Base-by-base conservation (phyloP, 2,329 filamentous ascomycete genomes). In the Dactylellina drechsleri region DNA sequence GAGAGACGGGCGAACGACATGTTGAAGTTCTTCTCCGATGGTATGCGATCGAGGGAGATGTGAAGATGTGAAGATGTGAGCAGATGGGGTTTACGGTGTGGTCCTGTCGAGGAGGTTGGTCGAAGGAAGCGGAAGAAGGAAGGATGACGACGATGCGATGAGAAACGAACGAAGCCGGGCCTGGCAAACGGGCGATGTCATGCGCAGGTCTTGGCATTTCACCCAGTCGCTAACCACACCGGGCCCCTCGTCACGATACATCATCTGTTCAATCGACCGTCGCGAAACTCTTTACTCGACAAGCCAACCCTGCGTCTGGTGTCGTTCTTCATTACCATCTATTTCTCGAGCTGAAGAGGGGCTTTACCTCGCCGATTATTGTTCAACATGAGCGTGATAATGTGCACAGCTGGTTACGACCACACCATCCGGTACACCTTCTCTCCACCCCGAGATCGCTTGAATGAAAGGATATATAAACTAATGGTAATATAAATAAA, bases 1-100 rank as follows among this genome's bases (percentile, higher is more conserved):
- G 91, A 91, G 77, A 95, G 87, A 79, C 92, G 91, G 82, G 97
- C 91, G 84, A 95, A 98, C 16, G 94, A 97, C 94, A 98, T 98
- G 15, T 65, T 58, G 41, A 28, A 36, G 43, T 53, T 56, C 20
- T 31, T 7, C 31, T 41, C 2, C 6, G 5, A 36, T 41, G 45
- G n/a, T 12, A 52, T 52, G 43, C 58, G 58, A 61, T 36, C n/a
- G 47, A 41, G 8, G 41, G 49, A 12, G n/a, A 16, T 18, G 45
- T 52, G 47, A 7, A 5, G 3, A 16, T 20, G n/a, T n/a, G n/a
- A n/a, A 23, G 23, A 23, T 23, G 23, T 23, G 23, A 23, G 23
- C 23, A 31, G 49, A 47, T 2, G 49, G 50, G 10, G 54, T 2
- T 26, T 54, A 7, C 49, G 20, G 58, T 36, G 10, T 36, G 10